Conservation (phyloP, 345 rosid genomes). For the Eucalyptus polybractea region DNA sequence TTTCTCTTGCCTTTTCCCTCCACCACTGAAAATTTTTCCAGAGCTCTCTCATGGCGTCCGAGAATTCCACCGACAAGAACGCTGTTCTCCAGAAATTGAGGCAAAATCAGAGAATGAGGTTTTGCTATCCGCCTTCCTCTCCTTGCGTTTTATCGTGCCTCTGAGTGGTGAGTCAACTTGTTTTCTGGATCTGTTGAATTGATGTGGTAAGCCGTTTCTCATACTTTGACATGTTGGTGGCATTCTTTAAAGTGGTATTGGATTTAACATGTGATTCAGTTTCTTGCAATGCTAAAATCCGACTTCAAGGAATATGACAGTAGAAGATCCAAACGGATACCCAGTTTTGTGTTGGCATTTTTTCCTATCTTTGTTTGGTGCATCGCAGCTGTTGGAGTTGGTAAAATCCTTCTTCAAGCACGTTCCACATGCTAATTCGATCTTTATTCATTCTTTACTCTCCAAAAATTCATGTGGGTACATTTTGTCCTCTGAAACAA, state of each 20-base stretch:
- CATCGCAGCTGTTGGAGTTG: background rate
- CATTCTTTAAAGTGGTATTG: background rate
- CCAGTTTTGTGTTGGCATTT: background rate
- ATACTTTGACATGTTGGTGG: background rate
- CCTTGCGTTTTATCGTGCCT: background rate
- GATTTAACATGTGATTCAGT: background rate
- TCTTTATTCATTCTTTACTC: background rate
- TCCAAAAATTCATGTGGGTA: background rate
- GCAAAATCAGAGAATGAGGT: background rate
- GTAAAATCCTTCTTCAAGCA: background rate
- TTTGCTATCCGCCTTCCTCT: background rate
- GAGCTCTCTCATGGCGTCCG: background rate
- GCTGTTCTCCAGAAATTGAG: background rate
- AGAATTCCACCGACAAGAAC: background rate
- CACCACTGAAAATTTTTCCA: background rate
- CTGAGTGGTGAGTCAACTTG: background rate
- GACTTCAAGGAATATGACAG: background rate
- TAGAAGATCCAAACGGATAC: background rate
- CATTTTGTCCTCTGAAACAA: background rate
- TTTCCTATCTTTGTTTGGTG: background rate
- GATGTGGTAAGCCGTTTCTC: background rate
- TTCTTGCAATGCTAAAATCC: background rate
- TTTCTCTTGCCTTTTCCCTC: background rate
- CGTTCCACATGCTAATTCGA: background rate
- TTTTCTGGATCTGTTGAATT: background rate